Base-by-base conservation (phyloP, 352 stramenopile species). In the Phytophthora kernoviae region DNA sequence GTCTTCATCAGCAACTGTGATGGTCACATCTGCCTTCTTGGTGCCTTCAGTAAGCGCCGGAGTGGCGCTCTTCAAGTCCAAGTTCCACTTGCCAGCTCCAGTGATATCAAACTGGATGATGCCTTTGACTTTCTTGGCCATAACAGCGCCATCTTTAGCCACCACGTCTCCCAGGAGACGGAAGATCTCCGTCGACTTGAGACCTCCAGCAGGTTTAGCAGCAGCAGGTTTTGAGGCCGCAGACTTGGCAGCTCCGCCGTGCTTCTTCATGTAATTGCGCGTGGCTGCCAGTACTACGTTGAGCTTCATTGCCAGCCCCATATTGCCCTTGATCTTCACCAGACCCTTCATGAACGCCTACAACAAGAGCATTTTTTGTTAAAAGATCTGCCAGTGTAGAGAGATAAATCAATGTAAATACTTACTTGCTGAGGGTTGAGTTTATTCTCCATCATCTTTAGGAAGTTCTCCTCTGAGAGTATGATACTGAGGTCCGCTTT, bases 311-410 rank as follows among this genome's bases (percentile, higher is more conserved):
- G 92, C 94, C 15, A 98, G 75, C 17, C 81, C 85, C 91, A 98
- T 97, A 60, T 98, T 98, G 50, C 94, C 94, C 73, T 98, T 98
- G 62, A 98, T 94, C 73, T 98, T 98, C 47, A 98, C 73, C 50
- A 96, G 84, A 12, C 90, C 90, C 77, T 98, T 96, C 91, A 98
- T 96, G 68, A 98, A 98, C 34, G 94, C 93, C 75, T 75, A 43
- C 34, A 58, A 10, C 14, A n/a, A 54, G 24, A 7, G 6, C 6
- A 3, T 30, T 7, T 30, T 30, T 6, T 30, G 24, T 30, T 30
- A 20, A 15, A 41, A 44, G 3, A 40, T 12, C 24, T 26, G 24
- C 24, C 17, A 55, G n/a, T n/a, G n/a, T n/a, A n/a, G 0, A 45
- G 18, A 48, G 8, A 15, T 18, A 15, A 42, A 22, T 60, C 8